Conservation (phyloP, 1,284 basidiomycete genomes). For the Sporisorium sorghi region DNA sequence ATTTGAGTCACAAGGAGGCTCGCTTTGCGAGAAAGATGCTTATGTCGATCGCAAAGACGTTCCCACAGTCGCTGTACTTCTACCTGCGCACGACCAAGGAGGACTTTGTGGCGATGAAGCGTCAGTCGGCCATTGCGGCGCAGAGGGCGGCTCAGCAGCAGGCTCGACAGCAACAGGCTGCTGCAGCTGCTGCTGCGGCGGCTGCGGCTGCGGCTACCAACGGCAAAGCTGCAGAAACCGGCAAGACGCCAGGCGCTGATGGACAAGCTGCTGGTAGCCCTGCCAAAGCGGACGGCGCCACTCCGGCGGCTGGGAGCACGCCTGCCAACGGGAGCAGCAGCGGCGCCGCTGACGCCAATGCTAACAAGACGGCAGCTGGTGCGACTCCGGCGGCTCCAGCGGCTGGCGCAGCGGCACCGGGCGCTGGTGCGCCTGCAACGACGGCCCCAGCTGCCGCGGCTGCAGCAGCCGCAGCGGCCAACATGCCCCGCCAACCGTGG, state of each 20-base stretch:
- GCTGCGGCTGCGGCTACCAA: slow-evolving; percentile 26
- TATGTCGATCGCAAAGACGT: slow-evolving; percentile 88
- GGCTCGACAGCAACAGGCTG: slow-evolving; percentile 69
- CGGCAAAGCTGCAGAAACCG: slow-evolving; percentile 24
- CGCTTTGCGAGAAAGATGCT: slow-evolving; percentile 91
- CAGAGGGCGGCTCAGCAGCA: slow-evolving; percentile 70
- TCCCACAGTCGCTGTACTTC: slow-evolving; percentile 97
- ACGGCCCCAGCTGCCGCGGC: slow-evolving; percentile 38
- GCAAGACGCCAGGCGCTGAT: slow-evolving; percentile 22
- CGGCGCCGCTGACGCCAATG: slow-evolving; percentile 4
- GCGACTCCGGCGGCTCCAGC: slow-evolving; percentile 9
- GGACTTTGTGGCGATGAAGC: slow-evolving; percentile 75
- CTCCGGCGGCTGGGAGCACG: slow-evolving; percentile 11
- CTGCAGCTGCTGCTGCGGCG: slow-evolving; percentile 21
- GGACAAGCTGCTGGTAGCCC: slow-evolving; percentile 28
- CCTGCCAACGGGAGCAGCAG: slow-evolving; percentile 13
- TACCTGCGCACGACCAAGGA: slow-evolving; percentile 90
- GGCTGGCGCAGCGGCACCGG: slow-evolving; percentile 1
- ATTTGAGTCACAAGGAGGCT: slow-evolving; percentile 89
- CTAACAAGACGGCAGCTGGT: slow-evolving; percentile 10
- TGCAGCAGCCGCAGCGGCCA: slow-evolving; percentile 50
- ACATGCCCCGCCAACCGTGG: slow-evolving; percentile 76
- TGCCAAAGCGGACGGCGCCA: slow-evolving; percentile 27
- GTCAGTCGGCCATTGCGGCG: slow-evolving; percentile 56
- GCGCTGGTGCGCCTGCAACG: background rate